Evolutionary conservation across 257 asterid species (phyloP), one percentile per base, ranked within the genome.

Genomic region (Petrea volubilis): DNA sequence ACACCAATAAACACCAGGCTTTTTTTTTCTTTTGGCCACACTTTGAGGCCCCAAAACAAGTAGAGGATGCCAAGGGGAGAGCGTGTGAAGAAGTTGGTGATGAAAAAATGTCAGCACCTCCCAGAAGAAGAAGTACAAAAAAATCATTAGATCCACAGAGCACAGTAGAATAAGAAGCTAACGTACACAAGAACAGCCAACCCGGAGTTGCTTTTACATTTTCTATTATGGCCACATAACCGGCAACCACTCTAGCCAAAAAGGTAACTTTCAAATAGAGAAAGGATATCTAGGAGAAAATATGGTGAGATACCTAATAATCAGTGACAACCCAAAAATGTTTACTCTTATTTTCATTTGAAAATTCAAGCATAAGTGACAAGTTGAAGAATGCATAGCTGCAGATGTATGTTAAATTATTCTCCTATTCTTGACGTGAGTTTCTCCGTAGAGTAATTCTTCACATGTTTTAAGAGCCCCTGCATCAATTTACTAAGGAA

Each of bases 31-130:
- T 67, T 63, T 24, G 15, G 56, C 11, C 73, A 60, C 60, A 44
- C 28, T 67, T 67, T 27, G 31, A 41, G 53, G 53, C 74, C 60
- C 74, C 21, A 49, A 31, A 72, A 34, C 38, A 46, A 21, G 71
- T 60, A 40, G 38, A 13, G 3, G 43, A 46, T 53, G 72, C 41
- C 61, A 44, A 53, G 25, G 33, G 49, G 40, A 29, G 44, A 77
- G 40, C 31, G 49, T 9, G 71, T 41, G 41, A 56, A 60, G 67
- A 51, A 51, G 49, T 36, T 18, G 29, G 58, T 41, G 61, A 34
- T 33, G 9, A 55, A 9, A 41, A 51, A 38, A 25, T 29, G 64
- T 28, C 50, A 40, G 41, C 50, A 27, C 29, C 50, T 56, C 24
- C 44, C 31, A 66, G 2, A 60, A 23, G 41, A 24, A 53, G 7